Conservation (phyloP, 208 protist genomes). For the Leishmania braziliensis region DNA sequence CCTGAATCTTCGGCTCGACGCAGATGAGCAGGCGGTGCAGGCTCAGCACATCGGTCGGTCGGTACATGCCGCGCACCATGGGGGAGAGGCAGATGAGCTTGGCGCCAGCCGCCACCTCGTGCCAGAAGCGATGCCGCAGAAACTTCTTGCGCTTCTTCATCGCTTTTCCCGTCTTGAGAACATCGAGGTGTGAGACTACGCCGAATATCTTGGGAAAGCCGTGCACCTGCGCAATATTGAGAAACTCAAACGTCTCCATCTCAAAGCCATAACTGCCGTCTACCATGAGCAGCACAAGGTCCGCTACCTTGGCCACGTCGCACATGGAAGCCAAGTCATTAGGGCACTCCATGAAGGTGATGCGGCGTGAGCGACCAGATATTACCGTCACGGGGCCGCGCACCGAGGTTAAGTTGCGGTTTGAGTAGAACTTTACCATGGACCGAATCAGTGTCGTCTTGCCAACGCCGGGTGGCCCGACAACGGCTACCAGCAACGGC, state of each 20-base stretch:
- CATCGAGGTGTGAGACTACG: conserved; percentile 98
- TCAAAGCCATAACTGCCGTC: conserved; percentile 99
- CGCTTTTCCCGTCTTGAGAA: conserved; percentile 95
- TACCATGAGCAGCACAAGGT: conserved; percentile 98
- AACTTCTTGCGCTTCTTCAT: conserved; percentile 98
- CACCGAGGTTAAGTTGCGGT: conserved; percentile 92
- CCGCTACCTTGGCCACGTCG: conserved; percentile 98
- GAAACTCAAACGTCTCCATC: conserved; percentile 99
- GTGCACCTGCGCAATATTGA: conserved; percentile 98
- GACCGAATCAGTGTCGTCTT: conserved; percentile 98
- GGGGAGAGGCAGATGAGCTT: conserved; percentile 98
- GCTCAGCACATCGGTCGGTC: conserved; percentile 97
- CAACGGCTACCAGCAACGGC: conserved; percentile 96
- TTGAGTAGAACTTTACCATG: conserved; percentile 98
- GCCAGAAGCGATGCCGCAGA: conserved; percentile 96
- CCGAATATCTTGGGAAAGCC: conserved; percentile 99
- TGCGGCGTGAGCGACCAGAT: conserved; percentile 88
- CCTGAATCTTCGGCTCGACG: conserved; percentile 96
- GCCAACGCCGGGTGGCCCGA: conserved; percentile 96
- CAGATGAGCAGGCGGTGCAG: conserved; percentile 97
- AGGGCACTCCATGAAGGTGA: conserved; percentile 99
- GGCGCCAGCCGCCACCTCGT: conserved; percentile 90
- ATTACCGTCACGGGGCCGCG: conserved; percentile 98
- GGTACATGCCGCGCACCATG: conserved; percentile 96
- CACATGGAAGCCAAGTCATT: conserved; percentile 99